Evolutionary conservation across 2,329 filamentous ascomycete genomes (phyloP), one percentile per base, ranked within the genome.

Genomic region (Stachybotrys chlorohalonatus): DNA sequence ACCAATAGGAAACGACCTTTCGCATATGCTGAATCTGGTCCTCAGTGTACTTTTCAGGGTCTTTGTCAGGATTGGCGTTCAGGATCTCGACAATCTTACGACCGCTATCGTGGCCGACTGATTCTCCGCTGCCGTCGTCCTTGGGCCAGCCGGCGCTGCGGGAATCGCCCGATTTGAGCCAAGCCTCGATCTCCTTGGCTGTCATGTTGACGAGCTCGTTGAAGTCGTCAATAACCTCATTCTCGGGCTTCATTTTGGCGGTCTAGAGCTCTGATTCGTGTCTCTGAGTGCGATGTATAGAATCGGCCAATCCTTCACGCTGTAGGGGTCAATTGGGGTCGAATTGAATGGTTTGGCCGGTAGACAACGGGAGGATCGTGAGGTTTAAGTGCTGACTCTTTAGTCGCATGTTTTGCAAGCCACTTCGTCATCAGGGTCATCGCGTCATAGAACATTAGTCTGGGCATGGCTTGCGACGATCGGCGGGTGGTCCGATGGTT

Each of bases 201-300:
- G 74, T 77, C 83, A 87, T 86, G 66, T 87, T 87, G 66, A 87
- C 82, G 50, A 85, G 68, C 46, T 81, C 75, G 57, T 86, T 85
- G 73, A 86, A 87, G 64, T 87, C 83, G 52, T 78, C 76, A 58
- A 69, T 64, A 46, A 70, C 66, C 36, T 68, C 63, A 2, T 66
- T 61, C 31, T 60, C 58, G 56, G 45, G 55, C 55, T 65, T 65
- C 63, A 65, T 65, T 5, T 42, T 42, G 36, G 9, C 13, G 8
- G 36, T 42, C 36, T 24, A 4, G 24, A 24, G 24, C 24, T 24
- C 2, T 24, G 24, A 42, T 9, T 42, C 36, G 36, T 42, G 36
- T 42, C 24, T 24, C 24, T 24, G 24, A 24, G 24, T 24, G 24
- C 24, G 24, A 24, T 24, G 24, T 24, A 24, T 24, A 24, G 24